Conservation (phyloP, 192 early-diverging fungal genomes). For the Polychytrium aggregatum region DNA sequence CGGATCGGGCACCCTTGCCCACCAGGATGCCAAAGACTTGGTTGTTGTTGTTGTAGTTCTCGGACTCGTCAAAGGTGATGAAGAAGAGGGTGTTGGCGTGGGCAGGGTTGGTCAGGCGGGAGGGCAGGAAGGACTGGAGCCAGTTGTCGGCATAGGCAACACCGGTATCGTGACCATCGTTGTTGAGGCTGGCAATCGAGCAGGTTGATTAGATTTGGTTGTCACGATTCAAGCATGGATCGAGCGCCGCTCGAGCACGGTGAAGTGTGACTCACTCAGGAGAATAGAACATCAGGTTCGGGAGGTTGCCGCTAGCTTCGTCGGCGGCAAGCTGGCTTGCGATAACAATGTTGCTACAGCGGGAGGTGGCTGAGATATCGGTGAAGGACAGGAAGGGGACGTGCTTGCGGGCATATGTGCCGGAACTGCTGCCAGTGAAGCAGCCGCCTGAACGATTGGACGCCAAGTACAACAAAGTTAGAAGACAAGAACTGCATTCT, state of each 20-base stretch:
- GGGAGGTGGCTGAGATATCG: slow-evolving; percentile 38
- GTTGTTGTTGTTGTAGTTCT: slow-evolving; percentile 6
- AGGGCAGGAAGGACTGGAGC: background rate
- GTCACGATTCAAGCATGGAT: no score
- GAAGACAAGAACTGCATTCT: no score
- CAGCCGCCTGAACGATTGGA: slow-evolving; percentile 45
- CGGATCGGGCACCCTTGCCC: background rate
- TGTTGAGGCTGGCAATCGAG: slow-evolving; percentile 52
- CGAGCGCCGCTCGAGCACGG: no score
- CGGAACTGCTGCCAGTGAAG: slow-evolving; percentile 15
- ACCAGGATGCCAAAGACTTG: slow-evolving; percentile 5
- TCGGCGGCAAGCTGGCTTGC: slow-evolving; percentile 43
- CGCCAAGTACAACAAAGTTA: no score
- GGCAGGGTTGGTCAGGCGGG: background rate
- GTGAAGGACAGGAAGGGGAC: slow-evolving; percentile 55
- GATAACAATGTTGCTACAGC: slow-evolving; percentile 54
- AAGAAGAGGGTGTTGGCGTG: slow-evolving; percentile 9
- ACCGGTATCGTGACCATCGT: slow-evolving; percentile 26
- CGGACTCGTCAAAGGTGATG: slow-evolving; percentile 22
- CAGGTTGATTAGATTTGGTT: no score
- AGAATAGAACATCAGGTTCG: slow-evolving; percentile 47
- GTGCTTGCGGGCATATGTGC: slow-evolving; percentile 55
- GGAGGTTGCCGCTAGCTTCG: slow-evolving; percentile 29
- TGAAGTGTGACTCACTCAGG: no score
- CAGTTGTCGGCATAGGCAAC: slow-evolving; percentile 1